A percentile compares a stretch with the other conserved stretches of the same genome.
phyloP scores from a whole-genome alignment of 176 grass and related monocot genomes.

The Eragrostis nindensis region DNA sequence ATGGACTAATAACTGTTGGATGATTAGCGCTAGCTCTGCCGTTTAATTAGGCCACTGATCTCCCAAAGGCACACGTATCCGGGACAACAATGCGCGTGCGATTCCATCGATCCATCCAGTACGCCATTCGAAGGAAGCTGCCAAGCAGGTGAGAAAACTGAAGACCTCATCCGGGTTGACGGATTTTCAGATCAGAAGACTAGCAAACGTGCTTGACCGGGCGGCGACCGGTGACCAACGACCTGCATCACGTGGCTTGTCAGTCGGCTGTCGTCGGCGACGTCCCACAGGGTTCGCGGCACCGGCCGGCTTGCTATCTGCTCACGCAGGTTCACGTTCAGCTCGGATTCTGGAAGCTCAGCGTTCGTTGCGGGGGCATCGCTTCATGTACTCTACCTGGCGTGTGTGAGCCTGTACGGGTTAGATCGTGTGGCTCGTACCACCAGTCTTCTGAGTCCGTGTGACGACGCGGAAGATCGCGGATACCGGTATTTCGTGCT shows the following conservation, averaged over 20 bases:
- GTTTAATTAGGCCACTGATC: not conserved
- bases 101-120: too few relatives aligned
- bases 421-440: not conserved
- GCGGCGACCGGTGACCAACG: conserved; percentile 15
- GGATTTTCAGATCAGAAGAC: not conserved
- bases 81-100: too few relatives aligned
- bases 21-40: not conserved
- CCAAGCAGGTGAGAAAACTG: not conserved
- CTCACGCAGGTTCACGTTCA: too few relatives aligned
- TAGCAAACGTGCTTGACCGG: not conserved
- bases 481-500: not conserved
- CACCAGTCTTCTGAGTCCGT: too few relatives aligned
- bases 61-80: not conserved
- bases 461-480: not conserved
- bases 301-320: not conserved
- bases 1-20: too few relatives aligned
- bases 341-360: not conserved
- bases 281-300: not conserved
- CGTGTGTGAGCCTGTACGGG: not conserved
- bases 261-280: too few relatives aligned
- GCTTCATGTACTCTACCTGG: too few relatives aligned
- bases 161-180: not conserved
- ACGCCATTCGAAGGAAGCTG: not conserved
- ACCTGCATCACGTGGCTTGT: not conserved
- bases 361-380: too few relatives aligned